Base-by-base conservation (phyloP, 163 green algal genomes). In the Chloroidium sp. region DNA sequence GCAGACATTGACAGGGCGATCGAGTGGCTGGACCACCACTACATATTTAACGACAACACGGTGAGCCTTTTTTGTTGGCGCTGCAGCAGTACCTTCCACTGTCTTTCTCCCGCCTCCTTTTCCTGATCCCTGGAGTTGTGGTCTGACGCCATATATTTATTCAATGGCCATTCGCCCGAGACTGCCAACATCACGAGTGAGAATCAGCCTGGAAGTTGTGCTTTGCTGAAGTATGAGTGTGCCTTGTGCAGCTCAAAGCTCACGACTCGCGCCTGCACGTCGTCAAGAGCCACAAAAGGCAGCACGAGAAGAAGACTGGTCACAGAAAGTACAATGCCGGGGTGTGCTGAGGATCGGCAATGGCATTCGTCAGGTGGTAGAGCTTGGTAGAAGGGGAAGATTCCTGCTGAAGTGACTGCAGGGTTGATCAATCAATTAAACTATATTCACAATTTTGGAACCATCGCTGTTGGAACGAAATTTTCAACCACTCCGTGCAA, bases 21-120 rank as follows among this genome's bases (percentile, higher is more conserved):
- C 61, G 81, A 85, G 13, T 85, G 74, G 13, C 83, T 91, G 76
- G 87, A 91, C 69, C 79, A 62, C 0, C 87, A 90, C 82, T 90
- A 84, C 80, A 87, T 77, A 58, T 82, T 91, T 77, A 83, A 62
- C 14, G 64, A 78, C 6, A 72, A 6, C 64, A 6, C 6, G 64
- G 64, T 72, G 64, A 6, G 6, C 6, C 8, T 72, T 72, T 10
- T 10, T 72, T 36, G 36, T 36, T 36, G 36, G 36, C 36, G 36
- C 36, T 36, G 36, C 36, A 36, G 36, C 36, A 36, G 36, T 36
- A 36, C 36, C 36, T 36, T 36, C 36, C 36, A 36, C 36, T 36
- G 36, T 36, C 36, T 36, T 36, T 36, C 36, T 36, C 36, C 36
- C 36, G 36, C 36, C 36, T 36, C 36, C 36, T 36, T 36, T 36